Evolutionary conservation across 495 filamentous ascomycete genomes (phyloP).

Genomic region (Clavariopsis aquatica): DNA sequence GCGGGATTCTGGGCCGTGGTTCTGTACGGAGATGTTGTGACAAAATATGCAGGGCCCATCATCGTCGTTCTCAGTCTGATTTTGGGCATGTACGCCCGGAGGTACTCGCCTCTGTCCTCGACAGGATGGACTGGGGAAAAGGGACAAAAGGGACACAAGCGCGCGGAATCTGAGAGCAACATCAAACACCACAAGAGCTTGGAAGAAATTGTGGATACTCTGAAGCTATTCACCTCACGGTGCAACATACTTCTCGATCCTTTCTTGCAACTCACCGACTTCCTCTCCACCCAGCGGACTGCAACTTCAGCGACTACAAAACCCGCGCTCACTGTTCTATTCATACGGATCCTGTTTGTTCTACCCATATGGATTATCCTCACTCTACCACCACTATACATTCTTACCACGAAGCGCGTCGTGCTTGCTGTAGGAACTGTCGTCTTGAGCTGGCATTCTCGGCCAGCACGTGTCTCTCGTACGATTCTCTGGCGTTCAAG

Average conservation of each 20-base stretch:
- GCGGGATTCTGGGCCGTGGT: constrained; percentile 80
- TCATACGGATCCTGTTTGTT: constrained; percentile 83
- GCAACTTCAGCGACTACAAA: constrained; percentile 88
- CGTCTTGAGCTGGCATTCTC: constrained; percentile 85
- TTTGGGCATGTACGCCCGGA: constrained; percentile 85
- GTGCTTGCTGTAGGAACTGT: constrained; percentile 78
- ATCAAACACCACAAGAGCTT: constrained; percentile 79
- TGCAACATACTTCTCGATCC: constrained; percentile 93
- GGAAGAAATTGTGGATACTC: constrained; percentile 92
- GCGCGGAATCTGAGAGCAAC: constrained; percentile 60
- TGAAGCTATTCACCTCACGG: constrained; percentile 81
- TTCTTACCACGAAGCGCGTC: constrained; percentile 86
- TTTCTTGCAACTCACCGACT: constrained; percentile 82
- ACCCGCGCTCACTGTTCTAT: constrained; percentile 86
- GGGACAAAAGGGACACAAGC: constrained; percentile 53
- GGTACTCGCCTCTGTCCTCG: constrained; percentile 87
- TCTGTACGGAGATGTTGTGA: constrained; percentile 79
- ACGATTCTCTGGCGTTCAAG: constrained; percentile 88
- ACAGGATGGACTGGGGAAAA: constrained; percentile 71
- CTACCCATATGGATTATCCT: constrained; percentile 85
- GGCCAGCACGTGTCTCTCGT: constrained; percentile 79
- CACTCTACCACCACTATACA: constrained; percentile 75
- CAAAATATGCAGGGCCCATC: constrained; percentile 79
- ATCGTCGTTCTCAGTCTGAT: constrained; percentile 77
- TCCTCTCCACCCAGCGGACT: constrained; percentile 86